Evolutionary conservation across 306 rosid species (phyloP), one percentile per base, ranked within the genome.

Genomic region (Hippophae rhamnoides): DNA sequence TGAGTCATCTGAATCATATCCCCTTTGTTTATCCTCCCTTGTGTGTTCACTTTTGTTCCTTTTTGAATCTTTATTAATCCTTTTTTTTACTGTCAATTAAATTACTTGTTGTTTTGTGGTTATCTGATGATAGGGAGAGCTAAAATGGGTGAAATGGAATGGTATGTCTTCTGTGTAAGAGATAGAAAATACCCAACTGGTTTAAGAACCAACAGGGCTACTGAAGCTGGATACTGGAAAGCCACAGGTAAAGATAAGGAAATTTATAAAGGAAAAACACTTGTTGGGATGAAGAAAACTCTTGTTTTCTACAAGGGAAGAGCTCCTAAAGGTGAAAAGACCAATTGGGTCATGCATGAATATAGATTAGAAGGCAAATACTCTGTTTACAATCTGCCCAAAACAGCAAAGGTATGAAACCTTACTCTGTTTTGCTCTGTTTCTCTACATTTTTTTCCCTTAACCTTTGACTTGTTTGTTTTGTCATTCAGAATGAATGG

Each of bases 321-420:
- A 74, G 93, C 95, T 9, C 97, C 95, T 0, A 67, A 64, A 47
- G 95, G 93, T 27, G 80, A 71, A 65, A 89, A 84, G 57, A 68
- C 97, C 52, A 80, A 77, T 43, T 89, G 97, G 97, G 89, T 89
- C 74, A 89, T 89, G 93, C 97, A 89, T 54, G 97, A 89, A 42
- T 89, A 72, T 13, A 82, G 97, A 77, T 59, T 84, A 48, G 87
- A 89, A 10, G 85, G 82, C 5, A 51, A 69, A 51, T 62, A 61
- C 64, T 68, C 84, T 42, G 46, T 43, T 9, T 54, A 61, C 27
- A 69, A 72, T 60, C 77, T 59, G 52, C 74, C 82, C 47, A 71
- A 69, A 72, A 61, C 74, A 3, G 67, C 83, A 2, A 77, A 76
- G 86, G 97, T 85, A 60, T 76, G 9, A 47, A 54, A 38, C 26